phyloP scores from a whole-genome alignment of 2,329 filamentous ascomycete species.

The Fusarium pilosicola region DNA sequence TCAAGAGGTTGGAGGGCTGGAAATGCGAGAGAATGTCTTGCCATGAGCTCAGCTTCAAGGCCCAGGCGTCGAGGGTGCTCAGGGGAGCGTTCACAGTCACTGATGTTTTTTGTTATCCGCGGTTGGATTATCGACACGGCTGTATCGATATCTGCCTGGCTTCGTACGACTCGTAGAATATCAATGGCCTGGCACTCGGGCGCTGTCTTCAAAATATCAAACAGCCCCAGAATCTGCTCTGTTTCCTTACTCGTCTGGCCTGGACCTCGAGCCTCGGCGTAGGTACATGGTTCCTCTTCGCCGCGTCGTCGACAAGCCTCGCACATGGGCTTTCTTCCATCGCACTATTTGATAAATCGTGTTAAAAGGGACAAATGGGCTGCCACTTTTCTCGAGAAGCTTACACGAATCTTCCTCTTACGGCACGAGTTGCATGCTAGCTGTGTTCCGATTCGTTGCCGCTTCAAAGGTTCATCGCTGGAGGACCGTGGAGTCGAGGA shows the following conservation, averaged over 20 bases:
- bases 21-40: slow-evolving; percentile 21
- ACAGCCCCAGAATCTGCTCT: slow-evolving; percentile 13
- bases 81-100: not conserved
- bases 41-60: slow-evolving; percentile 28
- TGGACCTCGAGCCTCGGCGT: slow-evolving; percentile 3
- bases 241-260: slow-evolving; percentile 14
- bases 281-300: slow-evolving; percentile 2
- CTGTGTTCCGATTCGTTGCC: slow-evolving; percentile 18
- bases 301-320: slow-evolving; percentile 20
- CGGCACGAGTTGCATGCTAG: slow-evolving; percentile 16
- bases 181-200: slow-evolving; percentile 24
- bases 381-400: not conserved
- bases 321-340: slow-evolving; percentile 7
- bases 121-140: slow-evolving; percentile 9
- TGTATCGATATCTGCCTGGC: slow-evolving; percentile 5
- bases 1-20: slow-evolving; percentile 13
- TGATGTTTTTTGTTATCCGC: not conserved
- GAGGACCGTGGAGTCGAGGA: slow-evolving; percentile 13
- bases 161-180: slow-evolving; percentile 11
- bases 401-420: slow-evolving; percentile 23
- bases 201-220: slow-evolving; percentile 6
- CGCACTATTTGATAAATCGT: not conserved
- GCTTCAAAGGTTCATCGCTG: slow-evolving; percentile 15
- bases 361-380: not conserved
- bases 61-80: not conserved